Conservation (phyloP, 164 flowering plant genomes). For the Magnolia kwangsiensis region DNA sequence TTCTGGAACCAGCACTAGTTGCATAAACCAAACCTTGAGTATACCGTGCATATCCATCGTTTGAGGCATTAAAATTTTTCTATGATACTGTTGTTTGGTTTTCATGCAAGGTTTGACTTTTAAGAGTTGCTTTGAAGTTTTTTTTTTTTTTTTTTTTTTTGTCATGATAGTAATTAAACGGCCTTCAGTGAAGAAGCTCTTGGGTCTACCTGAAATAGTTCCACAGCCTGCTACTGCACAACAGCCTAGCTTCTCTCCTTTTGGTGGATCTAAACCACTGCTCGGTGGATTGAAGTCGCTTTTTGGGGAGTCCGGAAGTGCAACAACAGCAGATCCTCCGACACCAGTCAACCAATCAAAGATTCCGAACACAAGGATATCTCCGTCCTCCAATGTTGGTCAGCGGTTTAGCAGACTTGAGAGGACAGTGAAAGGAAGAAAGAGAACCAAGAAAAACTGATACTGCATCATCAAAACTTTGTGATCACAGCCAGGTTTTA, state of each 20-base stretch:
- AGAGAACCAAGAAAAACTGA: conserved; percentile 9
- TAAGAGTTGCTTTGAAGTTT: not conserved
- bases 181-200: conserved; percentile 16
- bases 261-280: conserved; percentile 10
- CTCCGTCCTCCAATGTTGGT: conserved; percentile 17
- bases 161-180: conserved; percentile 15
- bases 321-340: conserved; percentile 6
- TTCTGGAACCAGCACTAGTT: too few species aligned
- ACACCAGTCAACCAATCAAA: conserved; percentile 1
- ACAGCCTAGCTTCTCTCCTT: conserved; percentile 4
- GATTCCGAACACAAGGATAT: not conserved
- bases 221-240: conserved; percentile 1
- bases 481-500: not conserved
- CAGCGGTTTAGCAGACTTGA: conserved; percentile 14
- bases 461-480: not conserved
- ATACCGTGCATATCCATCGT: not conserved
- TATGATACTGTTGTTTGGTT: not conserved
- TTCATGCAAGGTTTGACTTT: too few species aligned
- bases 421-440: conserved; percentile 18
- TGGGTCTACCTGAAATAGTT: conserved; percentile 18
- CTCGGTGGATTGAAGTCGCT: conserved; percentile 1
- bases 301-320: not conserved
- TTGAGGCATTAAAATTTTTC: not conserved
- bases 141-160: not conserved
- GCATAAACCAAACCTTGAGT: too few species aligned